A percentile compares a stretch with the other conserved stretches of the same genome.
phyloP scores from a whole-genome alignment of 208 protist genomes.

The Leishmania mexicana region DNA sequence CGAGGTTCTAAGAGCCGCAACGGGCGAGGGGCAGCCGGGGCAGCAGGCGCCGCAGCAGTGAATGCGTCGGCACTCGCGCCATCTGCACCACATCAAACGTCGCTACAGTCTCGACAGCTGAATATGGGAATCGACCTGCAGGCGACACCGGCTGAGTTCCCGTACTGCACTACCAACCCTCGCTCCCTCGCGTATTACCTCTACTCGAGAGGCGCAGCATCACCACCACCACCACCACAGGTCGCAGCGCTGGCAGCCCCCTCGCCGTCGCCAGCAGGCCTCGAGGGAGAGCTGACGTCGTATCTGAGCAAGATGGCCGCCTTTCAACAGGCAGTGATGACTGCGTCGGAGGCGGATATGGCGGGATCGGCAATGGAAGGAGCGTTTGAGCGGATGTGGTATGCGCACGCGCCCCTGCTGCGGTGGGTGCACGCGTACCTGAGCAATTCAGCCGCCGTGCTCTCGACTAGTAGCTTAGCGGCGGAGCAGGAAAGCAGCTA shows the following conservation, averaged over 20 bases:
- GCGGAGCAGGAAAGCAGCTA: background rate
- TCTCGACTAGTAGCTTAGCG: background rate
- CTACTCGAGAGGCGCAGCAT: background rate
- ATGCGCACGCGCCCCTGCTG: slow-evolving; percentile 19
- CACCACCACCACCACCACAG: background rate
- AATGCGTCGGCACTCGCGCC: background rate
- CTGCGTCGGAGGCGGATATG: slow-evolving; percentile 1
- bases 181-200: slow-evolving; percentile 12
- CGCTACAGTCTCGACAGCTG: slow-evolving; percentile 2
- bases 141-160: slow-evolving; percentile 7
- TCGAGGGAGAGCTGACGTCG: slow-evolving; percentile 16
- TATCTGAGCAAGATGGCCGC: slow-evolving; percentile 17
- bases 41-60: background rate
- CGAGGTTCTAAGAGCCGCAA: slow-evolving; percentile 14
- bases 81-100: background rate
- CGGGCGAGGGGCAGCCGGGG: slow-evolving; percentile 5
- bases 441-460: background rate
- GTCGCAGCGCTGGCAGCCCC: background rate
- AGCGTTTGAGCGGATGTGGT: slow-evolving; percentile 14
- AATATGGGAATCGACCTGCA: slow-evolving; percentile 1
- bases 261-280: background rate
- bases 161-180: slow-evolving; percentile 7
- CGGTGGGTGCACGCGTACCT: slow-evolving; percentile 24
- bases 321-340: slow-evolving; percentile 15
- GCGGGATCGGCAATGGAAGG: background rate